phyloP scores from a whole-genome alignment of 1,284 basidiomycete genomes.

The Marasmius fiardii region DNA sequence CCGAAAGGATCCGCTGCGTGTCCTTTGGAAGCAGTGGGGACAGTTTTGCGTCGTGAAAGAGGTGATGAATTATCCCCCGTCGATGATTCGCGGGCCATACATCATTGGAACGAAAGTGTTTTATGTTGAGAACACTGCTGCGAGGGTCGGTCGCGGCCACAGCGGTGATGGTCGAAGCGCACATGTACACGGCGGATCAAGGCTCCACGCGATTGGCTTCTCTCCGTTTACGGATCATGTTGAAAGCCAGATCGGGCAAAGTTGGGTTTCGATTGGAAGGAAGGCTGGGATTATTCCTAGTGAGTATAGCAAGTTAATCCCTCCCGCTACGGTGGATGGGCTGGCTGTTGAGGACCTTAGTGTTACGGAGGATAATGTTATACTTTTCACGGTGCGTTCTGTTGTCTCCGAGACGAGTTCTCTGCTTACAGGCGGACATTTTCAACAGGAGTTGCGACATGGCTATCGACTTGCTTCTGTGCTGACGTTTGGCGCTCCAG shows the following conservation, averaged over 20 bases:
- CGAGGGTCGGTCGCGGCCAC: conserved; percentile 9
- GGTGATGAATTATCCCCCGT: conserved; percentile 23
- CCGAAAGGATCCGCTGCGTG: conserved; percentile 32
- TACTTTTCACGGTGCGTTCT: conserved; percentile 37
- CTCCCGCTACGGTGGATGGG: conserved; percentile 33
- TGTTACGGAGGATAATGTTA: conserved; percentile 47
- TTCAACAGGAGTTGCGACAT: conserved; percentile 36
- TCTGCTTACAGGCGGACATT: conserved; percentile 8
- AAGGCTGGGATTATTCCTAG: conserved; percentile 34
- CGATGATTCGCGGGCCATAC: conserved; percentile 28
- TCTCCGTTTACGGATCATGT: conserved; percentile 33
- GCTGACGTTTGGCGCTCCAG: conserved; percentile 37
- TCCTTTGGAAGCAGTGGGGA: conserved; percentile 44
- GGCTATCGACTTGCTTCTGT: conserved; percentile 37
- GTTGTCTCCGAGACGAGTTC: neutral
- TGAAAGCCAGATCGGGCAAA: conserved; percentile 20
- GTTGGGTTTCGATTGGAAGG: conserved; percentile 38
- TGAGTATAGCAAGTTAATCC: conserved; percentile 37
- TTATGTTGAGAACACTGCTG: conserved; percentile 34
- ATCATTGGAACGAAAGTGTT: conserved; percentile 40
- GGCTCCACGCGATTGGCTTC: conserved; percentile 41
- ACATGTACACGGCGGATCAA: conserved; percentile 20
- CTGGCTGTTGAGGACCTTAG: conserved; percentile 35
- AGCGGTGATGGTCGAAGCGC: conserved; percentile 11
- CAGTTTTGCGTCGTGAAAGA: conserved; percentile 42